Evolutionary conservation across 148 eudicot genomes (phyloP), one percentile per base, ranked within the genome.

Genomic region (Diospyros kaki): DNA sequence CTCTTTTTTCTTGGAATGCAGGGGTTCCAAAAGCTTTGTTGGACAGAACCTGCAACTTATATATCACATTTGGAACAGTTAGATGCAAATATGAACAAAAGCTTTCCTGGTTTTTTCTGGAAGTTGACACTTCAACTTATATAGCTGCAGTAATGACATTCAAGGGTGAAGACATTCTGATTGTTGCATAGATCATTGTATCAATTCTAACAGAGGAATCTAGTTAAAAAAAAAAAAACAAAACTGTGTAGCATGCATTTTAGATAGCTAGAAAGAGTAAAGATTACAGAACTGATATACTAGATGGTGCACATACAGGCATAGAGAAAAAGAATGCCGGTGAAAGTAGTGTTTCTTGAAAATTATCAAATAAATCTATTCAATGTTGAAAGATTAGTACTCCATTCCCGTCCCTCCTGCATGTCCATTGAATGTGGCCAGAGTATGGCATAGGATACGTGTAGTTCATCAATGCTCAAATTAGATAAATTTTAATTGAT

Each of bases 1-100:
- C 71, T 66, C 71, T 56, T 66, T 66, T 64, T 75, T 55, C 42
- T 66, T 9, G 77, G 77, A 42, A 75, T 2, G 12, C 42, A 44
- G 66, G 71, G 2, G 2, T 11, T 55, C 71, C 71, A 66, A 43
- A 66, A 65, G 6, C 43, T 39, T 58, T 50, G 77, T 44, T 66
- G 53, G 7, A 44, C 18, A 43, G 52, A 75, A 54, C 43, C 77
- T 75, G 71, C 70, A 75, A 64, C 41, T 51, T 28, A 75, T 64
- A 51, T 10, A 48, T 55, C 28, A 28, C 28, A 28, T 40, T 14
- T 44, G 7, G 60, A 70, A 39, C 6, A 44, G 58, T n/a, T n/a
- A 60, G 13, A 14, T 39, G 45, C 11, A 15, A 73, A 14, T 17
- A 46, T 3, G 46, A 38, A 73, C 9, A 28, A 4, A 2, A 54